phyloP scores from a whole-genome alignment of 257 asterid species.

The Ilex asprella region DNA sequence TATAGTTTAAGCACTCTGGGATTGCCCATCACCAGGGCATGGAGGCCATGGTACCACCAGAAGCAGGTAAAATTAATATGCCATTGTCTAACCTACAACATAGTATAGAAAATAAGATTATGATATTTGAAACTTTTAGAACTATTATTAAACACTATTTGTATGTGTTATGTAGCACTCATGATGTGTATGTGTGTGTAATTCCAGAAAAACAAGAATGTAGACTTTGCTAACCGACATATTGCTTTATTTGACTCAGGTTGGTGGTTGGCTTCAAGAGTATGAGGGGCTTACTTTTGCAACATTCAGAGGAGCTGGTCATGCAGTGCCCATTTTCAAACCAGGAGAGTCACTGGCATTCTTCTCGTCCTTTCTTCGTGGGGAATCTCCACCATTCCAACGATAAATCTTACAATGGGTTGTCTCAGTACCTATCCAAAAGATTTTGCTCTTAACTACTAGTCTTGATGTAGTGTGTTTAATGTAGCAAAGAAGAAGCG shows the following conservation, averaged over 20 bases:
- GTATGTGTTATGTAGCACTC: no score
- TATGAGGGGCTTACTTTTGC: slow-evolving; percentile 79
- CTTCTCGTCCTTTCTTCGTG: slow-evolving; percentile 66
- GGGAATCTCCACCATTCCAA: slow-evolving; percentile 52
- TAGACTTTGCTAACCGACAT: no score
- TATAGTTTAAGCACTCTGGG: slow-evolving; percentile 65
- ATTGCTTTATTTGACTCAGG: slow-evolving; percentile 26
- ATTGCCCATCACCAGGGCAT: slow-evolving; percentile 54
- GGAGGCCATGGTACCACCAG: slow-evolving; percentile 94
- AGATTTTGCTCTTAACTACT: background rate
- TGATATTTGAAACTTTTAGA: no score
- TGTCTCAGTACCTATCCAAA: background rate
- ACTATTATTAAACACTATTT: no score
- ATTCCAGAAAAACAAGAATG: no score
- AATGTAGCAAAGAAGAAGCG: no score
- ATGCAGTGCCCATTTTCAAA: slow-evolving; percentile 84
- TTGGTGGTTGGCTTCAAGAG: slow-evolving; percentile 89
- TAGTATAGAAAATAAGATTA: no score
- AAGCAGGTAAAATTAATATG: slow-evolving; percentile 49
- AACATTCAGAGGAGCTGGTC: slow-evolving; percentile 94
- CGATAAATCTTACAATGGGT: slow-evolving; percentile 4
- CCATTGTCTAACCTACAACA: no score
- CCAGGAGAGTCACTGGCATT: slow-evolving; percentile 72
- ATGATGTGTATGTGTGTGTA: no score
- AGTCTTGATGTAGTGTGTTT: no score